Conservation (phyloP, 1,284 basidiomycete species). For the Rhodotorula sp. region DNA sequence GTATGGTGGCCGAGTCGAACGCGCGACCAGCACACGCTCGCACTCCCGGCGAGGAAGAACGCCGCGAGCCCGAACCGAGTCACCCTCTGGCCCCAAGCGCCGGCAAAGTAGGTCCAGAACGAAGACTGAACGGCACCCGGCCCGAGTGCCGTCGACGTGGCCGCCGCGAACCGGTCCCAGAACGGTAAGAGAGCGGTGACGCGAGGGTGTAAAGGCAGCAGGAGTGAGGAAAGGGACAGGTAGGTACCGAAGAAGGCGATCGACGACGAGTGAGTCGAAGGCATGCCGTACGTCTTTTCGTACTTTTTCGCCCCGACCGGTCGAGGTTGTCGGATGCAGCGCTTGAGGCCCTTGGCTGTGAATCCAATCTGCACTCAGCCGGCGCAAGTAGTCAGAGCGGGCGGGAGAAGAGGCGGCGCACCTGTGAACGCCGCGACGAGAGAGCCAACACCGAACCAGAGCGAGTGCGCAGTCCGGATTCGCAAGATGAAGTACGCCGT, state of each 20-base stretch:
- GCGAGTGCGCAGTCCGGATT: slow-evolving; percentile 45
- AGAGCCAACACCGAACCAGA: slow-evolving; percentile 45
- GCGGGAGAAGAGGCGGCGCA: slow-evolving; percentile 9
- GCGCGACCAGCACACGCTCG: slow-evolving; percentile 46
- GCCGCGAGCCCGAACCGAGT: slow-evolving; percentile 33
- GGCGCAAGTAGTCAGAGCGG: not conserved
- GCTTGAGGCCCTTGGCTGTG: slow-evolving; percentile 47
- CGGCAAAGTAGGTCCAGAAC: slow-evolving; percentile 17
- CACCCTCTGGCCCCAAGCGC: slow-evolving; percentile 22
- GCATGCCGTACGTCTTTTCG: slow-evolving; percentile 46
- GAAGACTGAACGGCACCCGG: slow-evolving; percentile 19
- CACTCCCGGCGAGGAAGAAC: slow-evolving; percentile 34
- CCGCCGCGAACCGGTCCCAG: slow-evolving; percentile 20
- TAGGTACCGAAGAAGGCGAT: slow-evolving; percentile 48
- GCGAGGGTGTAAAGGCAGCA: slow-evolving; percentile 43
- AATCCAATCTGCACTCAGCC: not conserved
- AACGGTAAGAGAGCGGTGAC: slow-evolving; percentile 36
- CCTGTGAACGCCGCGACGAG: slow-evolving; percentile 45
- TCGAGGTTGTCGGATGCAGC: slow-evolving; percentile 46
- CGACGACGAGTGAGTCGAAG: slow-evolving; percentile 48
- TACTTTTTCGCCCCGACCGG: slow-evolving; percentile 42
- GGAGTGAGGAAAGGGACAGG: slow-evolving; percentile 43
- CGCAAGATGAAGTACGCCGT: slow-evolving; percentile 43
- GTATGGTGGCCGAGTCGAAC: slow-evolving; percentile 47
- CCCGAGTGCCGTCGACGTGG: slow-evolving; percentile 7